phyloP scores from a whole-genome alignment of 1,139 yeast genomes.

The Scheffersomyces quercinus region DNA sequence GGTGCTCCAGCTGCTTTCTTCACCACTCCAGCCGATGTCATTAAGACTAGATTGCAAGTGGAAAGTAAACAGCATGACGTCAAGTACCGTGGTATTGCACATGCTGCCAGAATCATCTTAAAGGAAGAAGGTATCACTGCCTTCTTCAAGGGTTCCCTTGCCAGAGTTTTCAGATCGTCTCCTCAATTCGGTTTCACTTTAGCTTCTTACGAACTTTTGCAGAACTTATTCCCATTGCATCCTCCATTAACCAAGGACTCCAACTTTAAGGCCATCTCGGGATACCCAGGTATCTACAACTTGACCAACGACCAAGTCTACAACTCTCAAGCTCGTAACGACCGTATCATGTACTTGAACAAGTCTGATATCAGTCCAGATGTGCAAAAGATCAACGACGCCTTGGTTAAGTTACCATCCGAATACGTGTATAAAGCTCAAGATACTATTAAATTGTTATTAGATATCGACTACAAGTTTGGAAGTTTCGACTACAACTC shows the following conservation, averaged over 20 bases:
- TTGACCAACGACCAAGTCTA: constrained; percentile 49
- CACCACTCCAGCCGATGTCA: constrained; percentile 96
- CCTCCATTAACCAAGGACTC: constrained; percentile 49
- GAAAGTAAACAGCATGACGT: constrained; percentile 79
- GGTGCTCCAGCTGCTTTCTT: constrained; percentile 98
- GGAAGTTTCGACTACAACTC: constrained; percentile 55
- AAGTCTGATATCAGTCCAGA: constrained; percentile 17
- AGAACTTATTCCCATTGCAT: constrained; percentile 44
- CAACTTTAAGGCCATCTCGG: constrained; percentile 45
- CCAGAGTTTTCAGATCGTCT: constrained; percentile 90
- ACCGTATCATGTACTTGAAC: constrained; percentile 41
- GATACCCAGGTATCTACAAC: constrained; percentile 50
- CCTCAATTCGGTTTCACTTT: constrained; percentile 98
- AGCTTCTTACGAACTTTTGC: constrained; percentile 90
- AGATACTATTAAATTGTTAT: constrained; percentile 60
- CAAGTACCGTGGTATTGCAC: constrained; percentile 70
- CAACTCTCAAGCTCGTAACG: constrained; percentile 35
- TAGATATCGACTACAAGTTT: constrained; percentile 64
- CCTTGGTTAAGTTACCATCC: constrained; percentile 45
- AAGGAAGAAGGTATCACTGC: constrained; percentile 77
- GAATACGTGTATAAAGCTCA: constrained; percentile 61
- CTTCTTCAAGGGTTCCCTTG: constrained; percentile 95
- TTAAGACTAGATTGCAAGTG: constrained; percentile 91
- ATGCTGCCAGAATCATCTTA: constrained; percentile 73
- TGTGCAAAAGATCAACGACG: constrained; percentile 26